A percentile compares a stretch with the other conserved stretches of the same genome.
These are phyloP conservation scores for Protostelium mycophagum DNA, from an alignment of 78 protist species.

Conservation along the genomic window DNA sequence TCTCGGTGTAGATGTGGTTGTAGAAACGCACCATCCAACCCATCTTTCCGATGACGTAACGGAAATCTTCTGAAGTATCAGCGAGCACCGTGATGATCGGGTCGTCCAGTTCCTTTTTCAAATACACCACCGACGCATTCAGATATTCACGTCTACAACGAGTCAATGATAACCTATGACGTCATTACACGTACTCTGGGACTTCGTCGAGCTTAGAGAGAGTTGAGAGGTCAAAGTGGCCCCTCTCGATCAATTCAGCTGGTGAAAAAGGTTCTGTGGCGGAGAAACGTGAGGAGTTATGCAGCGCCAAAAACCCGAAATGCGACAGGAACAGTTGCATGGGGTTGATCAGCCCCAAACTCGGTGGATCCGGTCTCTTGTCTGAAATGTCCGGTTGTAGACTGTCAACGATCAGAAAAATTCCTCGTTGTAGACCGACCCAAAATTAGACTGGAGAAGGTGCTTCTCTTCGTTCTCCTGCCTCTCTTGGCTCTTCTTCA, in stretches of 20 bases:
- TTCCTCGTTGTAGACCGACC: not conserved
- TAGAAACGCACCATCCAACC: not conserved
- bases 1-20: not conserved
- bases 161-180: not conserved
- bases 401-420: not conserved
- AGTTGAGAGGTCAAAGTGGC: not conserved
- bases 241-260: too few species aligned
- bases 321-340: not conserved
- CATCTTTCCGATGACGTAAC: not conserved
- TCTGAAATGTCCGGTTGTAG: not conserved
- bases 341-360: not conserved
- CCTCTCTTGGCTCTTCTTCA: not conserved
- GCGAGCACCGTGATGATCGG: not conserved
- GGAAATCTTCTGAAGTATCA: not conserved
- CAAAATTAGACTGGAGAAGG: not conserved
- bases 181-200: not conserved
- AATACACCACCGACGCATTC: not conserved
- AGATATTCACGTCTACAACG: not conserved
- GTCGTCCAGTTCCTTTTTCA: not conserved
- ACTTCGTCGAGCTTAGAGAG: not conserved
- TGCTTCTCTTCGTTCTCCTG: not conserved
- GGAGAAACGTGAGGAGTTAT: not conserved
- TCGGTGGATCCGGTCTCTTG: not conserved
- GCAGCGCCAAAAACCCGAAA: not conserved
- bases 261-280: not conserved